phyloP scores from a whole-genome alignment of 345 rosid genomes.

The Passiflora organensis region DNA sequence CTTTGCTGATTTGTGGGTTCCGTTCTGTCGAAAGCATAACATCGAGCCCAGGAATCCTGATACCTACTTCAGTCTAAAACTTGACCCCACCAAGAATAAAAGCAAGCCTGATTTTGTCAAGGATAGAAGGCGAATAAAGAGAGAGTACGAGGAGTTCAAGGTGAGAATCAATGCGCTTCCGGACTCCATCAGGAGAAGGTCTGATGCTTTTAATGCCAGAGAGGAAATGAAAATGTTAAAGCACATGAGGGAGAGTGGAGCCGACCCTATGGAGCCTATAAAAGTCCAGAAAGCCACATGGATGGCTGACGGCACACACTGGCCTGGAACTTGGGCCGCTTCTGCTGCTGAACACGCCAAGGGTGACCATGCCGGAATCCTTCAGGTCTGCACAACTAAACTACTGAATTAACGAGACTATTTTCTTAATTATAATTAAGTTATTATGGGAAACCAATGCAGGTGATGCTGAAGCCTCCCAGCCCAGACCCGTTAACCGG shows the following conservation, averaged over 20 bases:
- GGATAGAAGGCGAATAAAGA: constrained; percentile 74
- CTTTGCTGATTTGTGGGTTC: constrained; percentile 93
- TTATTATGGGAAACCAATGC: too few species aligned
- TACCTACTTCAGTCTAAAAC: constrained; percentile 60
- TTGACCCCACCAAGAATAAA: constrained; percentile 88
- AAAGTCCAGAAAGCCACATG: constrained; percentile 81
- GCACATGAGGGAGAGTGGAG: constrained; percentile 73
- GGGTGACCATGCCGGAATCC: constrained; percentile 93
- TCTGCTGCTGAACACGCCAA: constrained; percentile 64
- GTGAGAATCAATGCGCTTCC: constrained; percentile 85
- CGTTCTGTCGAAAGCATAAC: constrained; percentile 80
- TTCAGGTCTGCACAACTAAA: too few species aligned
- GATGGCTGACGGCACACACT: constrained; percentile 99
- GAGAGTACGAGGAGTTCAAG: constrained; percentile 94
- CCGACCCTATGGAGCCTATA: constrained; percentile 59
- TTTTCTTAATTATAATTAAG: too few species aligned
- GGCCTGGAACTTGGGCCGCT: constrained; percentile 83
- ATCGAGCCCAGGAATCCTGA: constrained; percentile 95
- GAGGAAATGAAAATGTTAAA: constrained; percentile 90
- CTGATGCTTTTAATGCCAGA: constrained; percentile 91
- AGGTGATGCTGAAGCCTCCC: constrained; percentile 96
- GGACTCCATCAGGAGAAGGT: constrained; percentile 83
- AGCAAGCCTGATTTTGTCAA: constrained; percentile 79
- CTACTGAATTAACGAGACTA: too few species aligned
- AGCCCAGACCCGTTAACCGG: constrained; percentile 64